Conservation (phyloP, 306 rosid species). For the Benincasa hispida region DNA sequence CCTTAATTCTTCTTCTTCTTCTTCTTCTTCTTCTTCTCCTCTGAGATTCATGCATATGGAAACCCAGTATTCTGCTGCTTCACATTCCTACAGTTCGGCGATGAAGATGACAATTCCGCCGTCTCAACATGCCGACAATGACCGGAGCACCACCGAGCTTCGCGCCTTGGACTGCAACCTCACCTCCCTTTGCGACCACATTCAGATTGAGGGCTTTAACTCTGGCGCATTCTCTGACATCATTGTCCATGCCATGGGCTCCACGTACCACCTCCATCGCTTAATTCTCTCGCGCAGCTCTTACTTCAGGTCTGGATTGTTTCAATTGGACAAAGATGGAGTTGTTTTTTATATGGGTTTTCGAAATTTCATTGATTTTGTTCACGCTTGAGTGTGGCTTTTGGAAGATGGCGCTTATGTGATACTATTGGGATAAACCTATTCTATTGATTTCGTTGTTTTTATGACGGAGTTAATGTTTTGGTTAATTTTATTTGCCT, state of each 20-base stretch:
- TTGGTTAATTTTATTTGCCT: background rate
- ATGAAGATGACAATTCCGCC: conserved; percentile 49
- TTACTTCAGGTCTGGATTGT: conserved; percentile 57
- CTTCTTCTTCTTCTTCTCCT: background rate
- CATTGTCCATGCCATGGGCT: conserved; percentile 71
- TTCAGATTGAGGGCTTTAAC: conserved; percentile 85
- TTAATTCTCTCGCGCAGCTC: conserved; percentile 94
- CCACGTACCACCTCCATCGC: conserved; percentile 89
- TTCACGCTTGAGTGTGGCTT: background rate
- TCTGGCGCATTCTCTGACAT: conserved; percentile 81
- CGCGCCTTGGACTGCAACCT: conserved; percentile 89
- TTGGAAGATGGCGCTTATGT: background rate
- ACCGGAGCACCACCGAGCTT: conserved; percentile 49
- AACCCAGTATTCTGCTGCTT: conserved; percentile 17
- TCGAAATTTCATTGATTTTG: background rate
- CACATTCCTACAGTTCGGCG: conserved; percentile 36
- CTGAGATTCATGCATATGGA: conserved; percentile 20
- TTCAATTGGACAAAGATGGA: background rate
- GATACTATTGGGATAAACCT: background rate
- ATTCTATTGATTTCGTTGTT: background rate
- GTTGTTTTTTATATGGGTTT: background rate
- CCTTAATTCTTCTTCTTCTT: background rate
- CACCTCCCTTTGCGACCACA: conserved; percentile 85
- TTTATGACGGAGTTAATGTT: background rate
- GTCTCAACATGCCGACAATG: conserved; percentile 57